Conservation (phyloP, 2,329 filamentous ascomycete species). For the Sarocladiaceae sp. region DNA sequence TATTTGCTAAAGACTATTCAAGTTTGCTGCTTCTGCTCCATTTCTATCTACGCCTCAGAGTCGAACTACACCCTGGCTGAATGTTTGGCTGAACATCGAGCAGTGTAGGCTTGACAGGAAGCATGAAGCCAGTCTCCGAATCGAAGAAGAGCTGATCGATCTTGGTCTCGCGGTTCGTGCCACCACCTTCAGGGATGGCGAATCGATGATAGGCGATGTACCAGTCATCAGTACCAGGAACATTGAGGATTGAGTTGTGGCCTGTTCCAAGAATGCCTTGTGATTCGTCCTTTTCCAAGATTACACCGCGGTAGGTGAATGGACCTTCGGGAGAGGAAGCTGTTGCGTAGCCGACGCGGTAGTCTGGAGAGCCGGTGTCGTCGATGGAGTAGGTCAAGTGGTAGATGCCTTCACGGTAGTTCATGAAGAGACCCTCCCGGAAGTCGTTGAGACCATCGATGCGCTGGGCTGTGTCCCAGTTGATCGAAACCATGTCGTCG, state of each 20-base stretch:
- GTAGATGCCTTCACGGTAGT: slow-evolving; percentile 39
- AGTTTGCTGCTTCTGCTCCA: too few relatives aligned
- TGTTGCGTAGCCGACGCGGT: slow-evolving; percentile 43
- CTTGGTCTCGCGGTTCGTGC: slow-evolving; percentile 37
- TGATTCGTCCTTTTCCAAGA: slow-evolving; percentile 36
- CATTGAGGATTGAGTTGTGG: slow-evolving; percentile 37
- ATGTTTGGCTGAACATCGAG: slow-evolving; percentile 19
- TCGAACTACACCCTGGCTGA: slow-evolving; percentile 9
- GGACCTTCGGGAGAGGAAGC: slow-evolving; percentile 31
- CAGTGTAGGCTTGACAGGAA: slow-evolving; percentile 31
- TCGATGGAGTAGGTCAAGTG: slow-evolving; percentile 45
- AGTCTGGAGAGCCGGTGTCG: slow-evolving; percentile 40
- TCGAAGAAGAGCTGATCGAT: slow-evolving; percentile 38
- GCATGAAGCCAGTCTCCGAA: slow-evolving; percentile 30
- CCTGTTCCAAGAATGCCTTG: slow-evolving; percentile 41
- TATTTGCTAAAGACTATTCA: not conserved
- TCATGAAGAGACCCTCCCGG: slow-evolving; percentile 36
- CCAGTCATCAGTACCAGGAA: slow-evolving; percentile 44
- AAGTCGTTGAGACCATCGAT: slow-evolving; percentile 36
- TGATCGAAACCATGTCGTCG: slow-evolving; percentile 42
- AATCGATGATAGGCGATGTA: slow-evolving; percentile 47
- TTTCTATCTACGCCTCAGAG: not conserved
- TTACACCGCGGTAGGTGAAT: slow-evolving; percentile 39
- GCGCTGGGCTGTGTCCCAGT: slow-evolving; percentile 26
- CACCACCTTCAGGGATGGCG: slow-evolving; percentile 38